Evolutionary conservation across 345 rosid genomes (phyloP).

Genomic region (Eucalyptus erythrocorys): DNA sequence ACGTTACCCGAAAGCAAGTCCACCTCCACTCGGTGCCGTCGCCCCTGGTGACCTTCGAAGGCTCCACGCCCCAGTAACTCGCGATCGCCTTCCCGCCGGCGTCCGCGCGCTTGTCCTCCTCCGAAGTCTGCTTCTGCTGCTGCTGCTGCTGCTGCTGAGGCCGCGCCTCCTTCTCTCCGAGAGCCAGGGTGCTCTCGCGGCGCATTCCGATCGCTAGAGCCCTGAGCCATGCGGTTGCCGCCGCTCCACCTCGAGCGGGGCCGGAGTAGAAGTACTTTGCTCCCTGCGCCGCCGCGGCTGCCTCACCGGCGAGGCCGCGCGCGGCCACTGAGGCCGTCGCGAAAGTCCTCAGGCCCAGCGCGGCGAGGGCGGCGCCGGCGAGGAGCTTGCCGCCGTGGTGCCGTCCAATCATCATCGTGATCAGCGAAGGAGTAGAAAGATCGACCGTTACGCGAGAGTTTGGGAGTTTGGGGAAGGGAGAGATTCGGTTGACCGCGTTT

Average conservation of each 20-base stretch:
- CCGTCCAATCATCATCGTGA: neutral
- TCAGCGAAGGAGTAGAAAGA: neutral
- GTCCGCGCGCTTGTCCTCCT: neutral
- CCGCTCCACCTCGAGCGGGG: neutral
- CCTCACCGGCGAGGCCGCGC: neutral
- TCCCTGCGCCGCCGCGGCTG: no score
- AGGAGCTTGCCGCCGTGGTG: neutral
- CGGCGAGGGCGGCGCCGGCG: neutral
- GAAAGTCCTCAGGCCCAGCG: conserved; percentile 1
- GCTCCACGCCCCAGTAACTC: conserved; percentile 2
- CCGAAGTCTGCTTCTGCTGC: no score
- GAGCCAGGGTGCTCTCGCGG: neutral
- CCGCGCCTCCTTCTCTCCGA: neutral
- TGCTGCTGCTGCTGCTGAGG: neutral
- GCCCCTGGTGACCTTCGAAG: neutral
- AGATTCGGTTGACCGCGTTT: neutral
- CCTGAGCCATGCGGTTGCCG: neutral
- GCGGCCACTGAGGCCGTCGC: neutral
- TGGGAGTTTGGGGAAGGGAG: no score
- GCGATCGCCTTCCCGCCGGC: neutral
- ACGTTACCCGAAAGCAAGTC: conserved; percentile 1
- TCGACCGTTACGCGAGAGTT: neutral
- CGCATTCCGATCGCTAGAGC: neutral
- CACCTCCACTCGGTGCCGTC: conserved; percentile 4
- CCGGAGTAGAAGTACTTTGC: neutral